Evolutionary conservation across 306 rosid species (phyloP).

Genomic region (Hylodesmum podocarpum): DNA sequence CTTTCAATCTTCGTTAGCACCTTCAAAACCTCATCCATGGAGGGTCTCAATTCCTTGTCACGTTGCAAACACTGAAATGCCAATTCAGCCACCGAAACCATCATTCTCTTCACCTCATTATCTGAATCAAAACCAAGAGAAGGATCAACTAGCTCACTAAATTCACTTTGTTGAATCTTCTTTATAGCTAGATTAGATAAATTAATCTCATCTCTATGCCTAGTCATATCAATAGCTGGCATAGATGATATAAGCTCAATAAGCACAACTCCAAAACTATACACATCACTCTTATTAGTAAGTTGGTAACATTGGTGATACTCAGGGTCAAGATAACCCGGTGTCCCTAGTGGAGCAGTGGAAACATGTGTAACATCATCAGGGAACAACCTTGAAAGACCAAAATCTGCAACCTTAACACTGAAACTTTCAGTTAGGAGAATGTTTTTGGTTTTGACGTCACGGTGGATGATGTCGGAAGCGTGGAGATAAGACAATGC

Average conservation of each 20-base stretch:
- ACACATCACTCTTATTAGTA: constrained; percentile 70
- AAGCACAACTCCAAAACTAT: constrained; percentile 70
- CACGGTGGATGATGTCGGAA: constrained; percentile 64
- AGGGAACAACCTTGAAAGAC: constrained; percentile 65
- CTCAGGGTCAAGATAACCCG: constrained; percentile 72
- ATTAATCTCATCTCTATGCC: constrained; percentile 61
- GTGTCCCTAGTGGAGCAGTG: constrained; percentile 78
- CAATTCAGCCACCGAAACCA: constrained; percentile 62
- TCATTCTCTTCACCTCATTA: constrained; percentile 48
- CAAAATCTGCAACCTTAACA: constrained; percentile 77
- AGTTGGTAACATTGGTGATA: constrained; percentile 68
- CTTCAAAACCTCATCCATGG: constrained; percentile 70
- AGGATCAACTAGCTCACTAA: constrained; percentile 59
- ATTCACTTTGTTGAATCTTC: constrained; percentile 52
- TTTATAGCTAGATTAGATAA: constrained; percentile 54
- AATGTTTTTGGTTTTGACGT: constrained; percentile 44
- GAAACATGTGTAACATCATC: constrained; percentile 60
- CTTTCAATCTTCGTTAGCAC: constrained; percentile 42
- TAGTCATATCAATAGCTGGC: constrained; percentile 57
- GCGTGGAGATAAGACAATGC: constrained; percentile 69
- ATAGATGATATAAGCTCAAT: constrained; percentile 61
- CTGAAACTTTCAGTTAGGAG: constrained; percentile 46
- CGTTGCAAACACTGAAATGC: constrained; percentile 74
- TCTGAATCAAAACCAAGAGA: constrained; percentile 56
- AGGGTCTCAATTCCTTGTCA: constrained; percentile 68